Conservation (phyloP, 176 grass and related monocot species). For the Miscanthus lutarioriparius region DNA sequence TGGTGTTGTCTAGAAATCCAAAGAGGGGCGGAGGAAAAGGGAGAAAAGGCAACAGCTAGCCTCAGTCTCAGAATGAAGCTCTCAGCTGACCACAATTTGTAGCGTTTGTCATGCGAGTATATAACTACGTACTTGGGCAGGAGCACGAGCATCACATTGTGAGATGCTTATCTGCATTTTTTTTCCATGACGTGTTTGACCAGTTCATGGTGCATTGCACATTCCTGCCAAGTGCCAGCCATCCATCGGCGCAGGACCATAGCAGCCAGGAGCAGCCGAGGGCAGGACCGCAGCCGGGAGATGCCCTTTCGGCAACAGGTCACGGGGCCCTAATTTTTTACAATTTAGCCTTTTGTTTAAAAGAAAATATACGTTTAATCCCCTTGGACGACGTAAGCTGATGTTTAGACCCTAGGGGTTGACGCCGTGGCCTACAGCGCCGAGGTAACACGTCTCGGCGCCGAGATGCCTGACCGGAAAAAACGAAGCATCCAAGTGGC, state of each 20-base stretch:
- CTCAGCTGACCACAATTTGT: slow-evolving; percentile 1
- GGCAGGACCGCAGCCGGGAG: not conserved
- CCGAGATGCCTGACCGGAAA: no score
- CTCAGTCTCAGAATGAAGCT: not conserved
- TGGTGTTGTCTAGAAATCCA: not conserved
- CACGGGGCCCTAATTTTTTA: no score
- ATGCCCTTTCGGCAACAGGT: not conserved
- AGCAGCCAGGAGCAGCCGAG: not conserved
- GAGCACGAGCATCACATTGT: not conserved
- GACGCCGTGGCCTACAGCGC: no score
- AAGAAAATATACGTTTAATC: no score
- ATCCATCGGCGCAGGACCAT: not conserved
- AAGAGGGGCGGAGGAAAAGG: not conserved
- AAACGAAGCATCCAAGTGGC: no score
- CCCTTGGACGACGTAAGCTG: no score
- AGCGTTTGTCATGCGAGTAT: not conserved
- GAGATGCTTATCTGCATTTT: slow-evolving; percentile 28
- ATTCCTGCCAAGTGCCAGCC: not conserved
- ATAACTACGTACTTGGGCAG: not conserved
- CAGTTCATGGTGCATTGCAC: not conserved
- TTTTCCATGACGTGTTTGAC: not conserved
- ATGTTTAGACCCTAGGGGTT: no score
- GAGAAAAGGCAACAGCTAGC: not conserved
- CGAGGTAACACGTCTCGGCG: no score
- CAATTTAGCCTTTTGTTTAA: no score